Base-by-base conservation (phyloP, 495 filamentous ascomycete species). In the Aspergillus incahuasiensis region DNA sequence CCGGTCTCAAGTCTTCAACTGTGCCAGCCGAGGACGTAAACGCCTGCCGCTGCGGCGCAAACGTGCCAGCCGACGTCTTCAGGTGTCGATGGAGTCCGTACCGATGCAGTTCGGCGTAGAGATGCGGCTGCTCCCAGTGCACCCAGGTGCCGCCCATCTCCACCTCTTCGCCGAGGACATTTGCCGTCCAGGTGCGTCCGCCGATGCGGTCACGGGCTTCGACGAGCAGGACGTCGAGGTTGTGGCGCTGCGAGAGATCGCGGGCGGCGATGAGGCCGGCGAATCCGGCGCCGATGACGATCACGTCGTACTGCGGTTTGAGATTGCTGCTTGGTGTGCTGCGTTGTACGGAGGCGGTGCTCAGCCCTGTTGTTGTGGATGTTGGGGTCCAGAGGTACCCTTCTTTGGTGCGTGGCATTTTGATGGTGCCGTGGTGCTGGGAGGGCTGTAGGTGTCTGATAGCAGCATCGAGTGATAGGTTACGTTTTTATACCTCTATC, bases 121-220 rank as follows among this genome's bases (percentile, higher is more conserved):
- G 24, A 50, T 63, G 62, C 0, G 61, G 59, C 39, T 64, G 62
- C 19, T 48, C 52, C 63, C 63, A 62, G 35, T 63, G 55, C 2
- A 70, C 57, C 65, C 66, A 72, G 5, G 69, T 69, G 0, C 69
- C 67, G 2, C 69, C 67, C 66, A 72, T 66, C 48, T 71, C 65
- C 22, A 65, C 45, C 11, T 59, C 48, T 12, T 66, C 55, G 8
- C 63, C 66, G 11, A 56, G 41, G 2, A 57, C 54, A 3, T 63
- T 56, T 0, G 63, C 57, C 5, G 62, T 59, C 54, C 61, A 74
- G 0, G 68, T 68, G 2, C 67, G 63, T 0, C 71, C 68, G 16
- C 69, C 69, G 19, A 74, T 63, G 1, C 69, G 60, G 24, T 74
- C 68, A 12, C 68, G 56, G 1, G 67, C 70, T 61, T 73, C 68